These are phyloP conservation scores for Crassisporium funariophilum DNA, from an alignment of 768 basidiomycete genomes.

Conservation along the genomic window DNA sequence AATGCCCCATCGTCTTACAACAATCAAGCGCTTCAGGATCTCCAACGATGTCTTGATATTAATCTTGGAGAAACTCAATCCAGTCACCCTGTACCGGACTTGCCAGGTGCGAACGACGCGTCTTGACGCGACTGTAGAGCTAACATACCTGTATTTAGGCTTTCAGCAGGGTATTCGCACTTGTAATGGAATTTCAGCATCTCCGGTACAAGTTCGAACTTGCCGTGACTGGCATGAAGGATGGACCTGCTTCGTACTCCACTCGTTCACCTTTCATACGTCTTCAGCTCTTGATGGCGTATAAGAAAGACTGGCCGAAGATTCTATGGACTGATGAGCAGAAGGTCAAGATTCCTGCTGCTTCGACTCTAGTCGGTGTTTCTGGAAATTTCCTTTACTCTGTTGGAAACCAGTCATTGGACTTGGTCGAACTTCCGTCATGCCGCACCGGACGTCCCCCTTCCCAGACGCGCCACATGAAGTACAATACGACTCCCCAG, in stretches of 20 bases:
- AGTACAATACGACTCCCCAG: conserved; percentile 42
- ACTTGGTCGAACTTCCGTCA: conserved; percentile 52
- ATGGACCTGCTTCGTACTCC: conserved; percentile 44
- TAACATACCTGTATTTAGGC: conserved; percentile 34
- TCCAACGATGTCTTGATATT: conserved; percentile 54
- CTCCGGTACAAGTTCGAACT: conserved; percentile 55
- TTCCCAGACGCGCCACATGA: conserved; percentile 45
- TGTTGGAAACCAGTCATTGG: conserved; percentile 43
- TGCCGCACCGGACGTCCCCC: conserved; percentile 45
- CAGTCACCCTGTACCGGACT: conserved; percentile 47
- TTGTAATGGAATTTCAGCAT: conserved; percentile 48
- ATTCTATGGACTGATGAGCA: conserved; percentile 51
- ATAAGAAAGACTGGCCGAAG: conserved; percentile 51
- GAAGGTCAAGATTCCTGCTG: conserved; percentile 40
- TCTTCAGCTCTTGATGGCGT: conserved; percentile 46
- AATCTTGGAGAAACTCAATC: conserved; percentile 51
- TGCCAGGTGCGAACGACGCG: no score
- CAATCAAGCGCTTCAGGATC: conserved; percentile 47
- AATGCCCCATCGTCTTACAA: conserved; percentile 50
- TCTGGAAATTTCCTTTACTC: conserved; percentile 50
- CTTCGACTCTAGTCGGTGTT: conserved; percentile 39
- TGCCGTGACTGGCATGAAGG: conserved; percentile 50
- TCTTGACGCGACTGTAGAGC: no score
- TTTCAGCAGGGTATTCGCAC: conserved; percentile 44
- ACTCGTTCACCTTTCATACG: conserved; percentile 41